Percentiles rank a stretch among this genome's conserved stretches.
phyloP scores from a whole-genome alignment of 2,329 filamentous ascomycete genomes.

The Colletotrichum abscissum region DNA sequence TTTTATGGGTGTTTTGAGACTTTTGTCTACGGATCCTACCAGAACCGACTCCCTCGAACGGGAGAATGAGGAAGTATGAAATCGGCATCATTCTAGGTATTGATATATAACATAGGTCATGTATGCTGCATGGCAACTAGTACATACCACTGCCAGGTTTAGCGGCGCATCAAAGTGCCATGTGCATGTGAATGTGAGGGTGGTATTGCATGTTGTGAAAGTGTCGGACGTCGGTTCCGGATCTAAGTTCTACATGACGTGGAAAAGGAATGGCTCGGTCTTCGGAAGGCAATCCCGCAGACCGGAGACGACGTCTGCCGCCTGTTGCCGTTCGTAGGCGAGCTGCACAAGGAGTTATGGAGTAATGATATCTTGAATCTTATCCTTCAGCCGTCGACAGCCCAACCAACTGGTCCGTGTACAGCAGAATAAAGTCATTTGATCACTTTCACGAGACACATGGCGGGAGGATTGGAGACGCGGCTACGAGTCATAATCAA shows the following conservation, averaged over 20 bases:
- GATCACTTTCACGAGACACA: not conserved
- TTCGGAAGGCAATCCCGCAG: not conserved
- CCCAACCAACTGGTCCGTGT: not conserved
- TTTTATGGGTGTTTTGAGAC: not conserved
- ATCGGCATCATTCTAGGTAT: not conserved
- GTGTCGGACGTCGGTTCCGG: not conserved
- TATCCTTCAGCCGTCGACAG: too few species aligned
- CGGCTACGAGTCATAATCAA: conserved; percentile 11
- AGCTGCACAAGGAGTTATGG: conserved; percentile 2
- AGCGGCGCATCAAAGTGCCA: not conserved
- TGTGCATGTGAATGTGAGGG: not conserved
- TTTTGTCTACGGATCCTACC: conserved; percentile 12
- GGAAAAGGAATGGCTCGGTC: too few species aligned
- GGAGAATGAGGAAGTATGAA: not conserved
- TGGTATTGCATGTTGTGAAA: not conserved
- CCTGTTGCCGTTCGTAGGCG: not conserved
- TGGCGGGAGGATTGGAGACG: not conserved
- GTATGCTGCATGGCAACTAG: too few species aligned
- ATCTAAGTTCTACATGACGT: not conserved
- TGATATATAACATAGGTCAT: not conserved
- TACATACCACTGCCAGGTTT: not conserved
- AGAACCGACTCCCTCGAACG: not conserved
- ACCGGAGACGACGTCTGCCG: not conserved
- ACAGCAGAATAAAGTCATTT: not conserved
- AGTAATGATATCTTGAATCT: not conserved